Percentiles rank a stretch among this genome's conserved stretches.
Evolutionary conservation across 2,329 filamentous ascomycete genomes (phyloP).

Genomic region (Calonectria leucothoes): DNA sequence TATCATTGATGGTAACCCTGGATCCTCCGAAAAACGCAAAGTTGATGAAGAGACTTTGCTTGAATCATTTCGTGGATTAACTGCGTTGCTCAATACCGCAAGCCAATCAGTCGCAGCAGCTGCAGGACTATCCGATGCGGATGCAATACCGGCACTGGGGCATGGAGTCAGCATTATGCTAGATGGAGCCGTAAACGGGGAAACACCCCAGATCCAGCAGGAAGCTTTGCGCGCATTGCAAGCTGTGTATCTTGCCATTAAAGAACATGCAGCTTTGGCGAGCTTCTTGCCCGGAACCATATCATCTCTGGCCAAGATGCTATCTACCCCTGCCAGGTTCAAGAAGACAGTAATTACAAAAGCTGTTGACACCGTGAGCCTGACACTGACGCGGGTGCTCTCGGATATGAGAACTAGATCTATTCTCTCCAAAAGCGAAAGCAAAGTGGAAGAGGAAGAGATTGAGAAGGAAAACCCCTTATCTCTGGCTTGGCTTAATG

Average conservation of each 20-base stretch:
- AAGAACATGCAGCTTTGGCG: constrained; percentile 79
- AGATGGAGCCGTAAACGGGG: constrained; percentile 75
- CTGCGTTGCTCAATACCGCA: constrained; percentile 72
- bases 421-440: constrained; percentile 52
- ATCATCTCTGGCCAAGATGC: constrained; percentile 80
- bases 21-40: constrained; percentile 54
- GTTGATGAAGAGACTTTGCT: constrained; percentile 80
- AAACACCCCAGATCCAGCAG: constrained; percentile 75
- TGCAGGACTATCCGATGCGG: constrained; percentile 62
- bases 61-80: constrained; percentile 77
- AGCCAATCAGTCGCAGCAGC: constrained; percentile 61
- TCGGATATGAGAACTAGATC: constrained; percentile 67
- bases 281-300: constrained; percentile 90
- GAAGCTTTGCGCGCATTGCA: constrained; percentile 75
- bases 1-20: constrained; percentile 79
- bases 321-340: constrained; percentile 74
- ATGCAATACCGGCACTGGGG: constrained; percentile 81
- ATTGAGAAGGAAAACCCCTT: constrained; percentile 51
- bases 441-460: constrained; percentile 37
- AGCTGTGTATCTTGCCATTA: constrained; percentile 71
- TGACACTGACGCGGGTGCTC: constrained; percentile 66
- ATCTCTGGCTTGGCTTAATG: constrained; percentile 77
- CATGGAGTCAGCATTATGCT: constrained; percentile 85
- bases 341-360: constrained; percentile 70
- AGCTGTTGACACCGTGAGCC: constrained; percentile 68